Evolutionary conservation across 2,329 filamentous ascomycete species (phyloP).

Genomic region (Hymenoscyphus occultus): DNA sequence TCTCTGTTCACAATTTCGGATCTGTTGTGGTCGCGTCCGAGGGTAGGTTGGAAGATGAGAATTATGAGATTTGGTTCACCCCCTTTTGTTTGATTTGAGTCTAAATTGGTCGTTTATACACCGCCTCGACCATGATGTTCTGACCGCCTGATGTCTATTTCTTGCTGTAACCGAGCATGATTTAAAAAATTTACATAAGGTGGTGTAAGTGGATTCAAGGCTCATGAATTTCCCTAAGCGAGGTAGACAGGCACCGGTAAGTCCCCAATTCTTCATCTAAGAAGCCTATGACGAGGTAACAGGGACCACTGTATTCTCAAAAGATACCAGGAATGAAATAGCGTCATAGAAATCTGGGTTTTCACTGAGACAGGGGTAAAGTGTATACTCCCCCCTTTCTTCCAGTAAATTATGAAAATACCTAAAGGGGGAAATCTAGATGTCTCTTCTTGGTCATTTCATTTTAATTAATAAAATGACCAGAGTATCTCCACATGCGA

Average conservation of each 20-base stretch:
- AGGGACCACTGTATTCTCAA: neutral
- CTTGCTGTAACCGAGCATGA: no score
- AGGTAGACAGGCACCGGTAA: neutral
- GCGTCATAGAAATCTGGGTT: neutral
- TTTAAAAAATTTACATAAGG: no score
- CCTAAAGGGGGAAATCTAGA: neutral
- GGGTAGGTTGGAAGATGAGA: neutral
- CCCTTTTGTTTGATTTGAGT: neutral
- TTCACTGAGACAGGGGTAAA: neutral
- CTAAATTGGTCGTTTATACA: neutral
- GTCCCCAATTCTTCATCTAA: neutral
- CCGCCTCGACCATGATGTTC: no score
- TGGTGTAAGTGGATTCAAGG: neutral
- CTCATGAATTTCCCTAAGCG: neutral
- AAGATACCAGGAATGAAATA: neutral
- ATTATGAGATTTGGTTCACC: neutral
- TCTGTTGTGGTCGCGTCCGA: neutral
- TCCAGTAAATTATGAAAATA: neutral
- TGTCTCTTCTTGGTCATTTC: neutral
- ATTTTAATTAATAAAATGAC: neutral
- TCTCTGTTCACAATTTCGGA: neutral
- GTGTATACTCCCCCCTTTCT: neutral
- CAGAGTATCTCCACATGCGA: neutral
- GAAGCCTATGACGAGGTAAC: neutral
- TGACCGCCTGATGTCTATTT: constrained; percentile 1